A percentile compares a stretch with the other conserved stretches of the same genome.
Conservation (phyloP, 257 asterid species). For the Apocynum venetum region DNA sequence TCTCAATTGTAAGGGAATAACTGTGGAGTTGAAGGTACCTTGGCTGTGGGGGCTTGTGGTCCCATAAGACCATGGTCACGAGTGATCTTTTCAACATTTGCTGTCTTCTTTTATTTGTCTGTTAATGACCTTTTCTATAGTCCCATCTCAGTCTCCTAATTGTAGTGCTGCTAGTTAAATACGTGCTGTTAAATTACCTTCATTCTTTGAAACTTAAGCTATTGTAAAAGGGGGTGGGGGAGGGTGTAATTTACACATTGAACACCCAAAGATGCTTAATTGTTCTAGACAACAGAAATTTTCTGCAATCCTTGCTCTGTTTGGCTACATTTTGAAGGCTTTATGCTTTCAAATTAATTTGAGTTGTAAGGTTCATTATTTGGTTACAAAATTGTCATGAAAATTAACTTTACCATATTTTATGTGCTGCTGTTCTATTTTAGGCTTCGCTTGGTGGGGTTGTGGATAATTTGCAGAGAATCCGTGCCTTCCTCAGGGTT, state of each 20-base stretch:
- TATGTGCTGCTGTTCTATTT: slow-evolving; percentile 24
- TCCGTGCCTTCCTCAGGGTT: slow-evolving; percentile 96
- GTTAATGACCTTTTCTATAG: not conserved
- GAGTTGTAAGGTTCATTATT: not conserved
- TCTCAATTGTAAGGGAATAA: not conserved
- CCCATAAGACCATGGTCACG: not conserved
- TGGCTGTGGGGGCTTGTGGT: not conserved
- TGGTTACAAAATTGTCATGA: not conserved
- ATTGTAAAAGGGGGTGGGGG: too few relatives aligned
- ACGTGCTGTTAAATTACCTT: not conserved
- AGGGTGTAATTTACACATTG: not conserved
- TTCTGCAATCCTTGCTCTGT: not conserved
- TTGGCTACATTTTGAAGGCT: slow-evolving; percentile 1
- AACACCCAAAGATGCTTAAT: not conserved
- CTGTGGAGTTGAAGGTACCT: not conserved
- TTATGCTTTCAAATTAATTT: slow-evolving; percentile 8
- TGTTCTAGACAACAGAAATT: not conserved
- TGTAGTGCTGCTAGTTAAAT: not conserved
- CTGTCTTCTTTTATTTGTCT: not conserved
- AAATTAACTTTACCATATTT: not conserved
- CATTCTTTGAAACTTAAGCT: not conserved
- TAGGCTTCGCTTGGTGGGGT: slow-evolving; percentile 99
- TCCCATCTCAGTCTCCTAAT: not conserved
- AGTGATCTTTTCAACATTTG: not conserved
- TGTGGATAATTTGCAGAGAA: slow-evolving; percentile 83